phyloP scores from a whole-genome alignment of 1,139 yeast genomes.

The Geotrichum siamense region DNA sequence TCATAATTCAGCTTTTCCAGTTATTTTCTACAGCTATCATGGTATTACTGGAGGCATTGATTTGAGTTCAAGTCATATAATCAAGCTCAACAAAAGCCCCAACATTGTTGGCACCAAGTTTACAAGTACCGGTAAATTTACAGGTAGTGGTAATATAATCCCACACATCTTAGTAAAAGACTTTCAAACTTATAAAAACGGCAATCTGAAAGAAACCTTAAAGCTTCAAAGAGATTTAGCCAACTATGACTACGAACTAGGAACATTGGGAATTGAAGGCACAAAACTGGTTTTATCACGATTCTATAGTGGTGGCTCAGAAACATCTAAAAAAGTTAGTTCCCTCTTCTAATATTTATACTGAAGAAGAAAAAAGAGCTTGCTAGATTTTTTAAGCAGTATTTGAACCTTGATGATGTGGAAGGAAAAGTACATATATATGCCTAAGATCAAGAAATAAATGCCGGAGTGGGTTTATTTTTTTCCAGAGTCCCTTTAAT shows the following conservation, averaged over 20 bases:
- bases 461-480: too few species aligned
- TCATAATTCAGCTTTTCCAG: constrained; percentile 39
- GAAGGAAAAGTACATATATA: too few species aligned
- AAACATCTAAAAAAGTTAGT: too few species aligned
- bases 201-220: constrained; percentile 6
- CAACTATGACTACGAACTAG: constrained; percentile 7
- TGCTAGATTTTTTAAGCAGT: too few species aligned
- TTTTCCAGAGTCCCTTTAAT: too few species aligned
- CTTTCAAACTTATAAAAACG: constrained; percentile 2
- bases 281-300: constrained; percentile 3
- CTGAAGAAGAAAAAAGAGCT: too few species aligned
- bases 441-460: too few species aligned
- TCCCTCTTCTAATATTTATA: too few species aligned
- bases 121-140: constrained; percentile 40
- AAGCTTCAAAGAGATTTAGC: constrained; percentile 7
- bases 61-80: constrained; percentile 68
- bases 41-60: constrained; percentile 36
- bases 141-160: constrained; percentile 41
- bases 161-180: constrained; percentile 37
- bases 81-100: constrained; percentile 49
- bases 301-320: constrained; percentile 5
- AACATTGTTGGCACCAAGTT: constrained; percentile 43
- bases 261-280: constrained; percentile 11
- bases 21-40: constrained; percentile 43
- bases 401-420: too few species aligned